Conservation (phyloP, 1,139 yeast species). For the Pichia sp. region DNA sequence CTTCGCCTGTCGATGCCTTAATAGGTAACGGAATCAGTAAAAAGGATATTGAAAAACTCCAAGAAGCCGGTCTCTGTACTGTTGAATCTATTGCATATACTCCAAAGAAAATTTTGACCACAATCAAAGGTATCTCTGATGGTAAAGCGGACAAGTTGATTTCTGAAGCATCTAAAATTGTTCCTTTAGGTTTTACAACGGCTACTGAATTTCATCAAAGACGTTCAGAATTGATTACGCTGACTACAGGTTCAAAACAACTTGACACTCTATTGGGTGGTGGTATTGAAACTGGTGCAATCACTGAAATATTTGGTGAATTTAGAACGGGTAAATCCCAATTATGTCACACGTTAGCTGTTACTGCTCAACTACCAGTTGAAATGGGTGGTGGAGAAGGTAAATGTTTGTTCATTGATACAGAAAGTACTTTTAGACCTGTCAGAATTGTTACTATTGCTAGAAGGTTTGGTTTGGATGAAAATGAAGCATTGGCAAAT, state of each 20-base stretch:
- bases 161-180: slow-evolving; percentile 75
- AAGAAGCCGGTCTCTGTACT: slow-evolving; percentile 80
- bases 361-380: slow-evolving; percentile 91
- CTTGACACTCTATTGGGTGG: slow-evolving; percentile 92
- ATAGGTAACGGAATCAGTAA: slow-evolving; percentile 83
- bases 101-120: slow-evolving; percentile 67
- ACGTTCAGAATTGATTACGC: slow-evolving; percentile 81
- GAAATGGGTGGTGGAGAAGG: slow-evolving; percentile 99
- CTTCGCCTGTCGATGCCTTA: slow-evolving; percentile 34
- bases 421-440: slow-evolving; percentile 96
- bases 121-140: slow-evolving; percentile 89
- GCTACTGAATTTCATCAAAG: slow-evolving; percentile 92
- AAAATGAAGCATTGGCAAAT: slow-evolving; percentile 91
- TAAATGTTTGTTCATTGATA: slow-evolving; percentile 89
- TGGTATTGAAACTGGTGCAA: slow-evolving; percentile 95
- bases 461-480: slow-evolving; percentile 83
- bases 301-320: slow-evolving; percentile 95
- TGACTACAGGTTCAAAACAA: slow-evolving; percentile 93
- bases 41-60: slow-evolving; percentile 70
- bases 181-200: slow-evolving; percentile 96
- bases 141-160: slow-evolving; percentile 87
- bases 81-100: slow-evolving; percentile 87
- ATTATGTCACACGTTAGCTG: slow-evolving; percentile 92
- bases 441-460: slow-evolving; percentile 85
- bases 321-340: slow-evolving; percentile 98